Conservation (phyloP, 495 filamentous ascomycete species). For the Astrothelium subdiscretum region DNA sequence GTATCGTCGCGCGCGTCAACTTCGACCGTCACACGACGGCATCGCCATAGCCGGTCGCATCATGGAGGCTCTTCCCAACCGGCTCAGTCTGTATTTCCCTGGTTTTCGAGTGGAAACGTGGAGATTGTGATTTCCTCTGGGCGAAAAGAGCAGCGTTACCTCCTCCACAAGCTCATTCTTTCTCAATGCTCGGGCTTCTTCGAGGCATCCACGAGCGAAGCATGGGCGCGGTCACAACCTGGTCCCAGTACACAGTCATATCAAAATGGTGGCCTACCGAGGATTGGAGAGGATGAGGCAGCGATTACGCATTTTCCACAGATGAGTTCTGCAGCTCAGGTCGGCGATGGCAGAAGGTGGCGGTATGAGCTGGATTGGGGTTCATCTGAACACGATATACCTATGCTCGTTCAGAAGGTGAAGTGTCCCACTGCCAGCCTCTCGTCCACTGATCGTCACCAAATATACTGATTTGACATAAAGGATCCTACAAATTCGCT, state of each 20-base stretch:
- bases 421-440: constrained; percentile 19
- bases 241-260: constrained; percentile 13
- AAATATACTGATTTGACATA: background rate
- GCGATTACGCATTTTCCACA: constrained; percentile 10
- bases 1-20: constrained; percentile 48
- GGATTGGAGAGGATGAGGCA: constrained; percentile 46
- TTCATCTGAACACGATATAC: constrained; percentile 58
- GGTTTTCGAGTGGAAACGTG: constrained; percentile 83
- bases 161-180: constrained; percentile 74
- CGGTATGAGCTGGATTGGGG: constrained; percentile 78
- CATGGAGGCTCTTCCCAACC: constrained; percentile 54
- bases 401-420: constrained; percentile 75
- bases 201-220: constrained; percentile 74
- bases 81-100: constrained; percentile 79
- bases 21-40: constrained; percentile 45
- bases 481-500: constrained; percentile 30
- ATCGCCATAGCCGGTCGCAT: constrained; percentile 70
- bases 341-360: constrained; percentile 52
- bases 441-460: background rate
- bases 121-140: constrained; percentile 69
- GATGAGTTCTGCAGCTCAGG: constrained; percentile 15
- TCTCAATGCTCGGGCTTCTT: constrained; percentile 88
- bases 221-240: constrained; percentile 55
- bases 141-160: constrained; percentile 66
- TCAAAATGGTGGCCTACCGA: constrained; percentile 33